Percentiles rank a stretch among this genome's conserved stretches.
Conservation (phyloP, 2,329 filamentous ascomycete species). For the Trichoderma sp. region DNA sequence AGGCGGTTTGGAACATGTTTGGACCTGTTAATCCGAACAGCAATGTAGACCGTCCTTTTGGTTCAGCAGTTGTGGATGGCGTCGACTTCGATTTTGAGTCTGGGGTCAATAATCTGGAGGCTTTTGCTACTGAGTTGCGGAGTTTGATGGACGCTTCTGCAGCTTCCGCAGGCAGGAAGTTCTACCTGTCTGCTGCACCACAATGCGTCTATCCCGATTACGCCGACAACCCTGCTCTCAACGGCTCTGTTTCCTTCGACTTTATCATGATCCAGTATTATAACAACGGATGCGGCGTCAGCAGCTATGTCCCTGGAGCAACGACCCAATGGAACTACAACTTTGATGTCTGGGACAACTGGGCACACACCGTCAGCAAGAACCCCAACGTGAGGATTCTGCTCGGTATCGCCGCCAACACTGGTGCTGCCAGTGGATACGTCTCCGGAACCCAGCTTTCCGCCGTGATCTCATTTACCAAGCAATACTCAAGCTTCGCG, state of each 20-base stretch:
- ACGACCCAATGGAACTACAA: slow-evolving; percentile 55
- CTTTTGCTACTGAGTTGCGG: slow-evolving; percentile 59
- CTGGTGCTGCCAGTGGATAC: slow-evolving; percentile 56
- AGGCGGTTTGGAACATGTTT: slow-evolving; percentile 68
- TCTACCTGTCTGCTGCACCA: slow-evolving; percentile 62
- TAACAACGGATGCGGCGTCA: slow-evolving; percentile 64
- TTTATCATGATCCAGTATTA: slow-evolving; percentile 65
- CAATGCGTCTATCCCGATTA: slow-evolving; percentile 66
- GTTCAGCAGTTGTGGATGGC: slow-evolving; percentile 63
- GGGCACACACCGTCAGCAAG: slow-evolving; percentile 54
- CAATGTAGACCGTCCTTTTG: slow-evolving; percentile 61
- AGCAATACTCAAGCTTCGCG: slow-evolving; percentile 58
- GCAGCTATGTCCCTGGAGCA: slow-evolving; percentile 46
- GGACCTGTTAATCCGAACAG: slow-evolving; percentile 50
- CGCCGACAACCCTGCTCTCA: slow-evolving; percentile 51
- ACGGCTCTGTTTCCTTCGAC: slow-evolving; percentile 56
- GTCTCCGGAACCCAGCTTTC: slow-evolving; percentile 43
- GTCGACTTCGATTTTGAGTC: slow-evolving; percentile 76
- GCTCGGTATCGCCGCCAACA: slow-evolving; percentile 57
- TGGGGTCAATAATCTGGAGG: slow-evolving; percentile 54
- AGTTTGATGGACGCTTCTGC: slow-evolving; percentile 50
- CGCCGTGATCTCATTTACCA: slow-evolving; percentile 51
- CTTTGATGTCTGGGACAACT: slow-evolving; percentile 61
- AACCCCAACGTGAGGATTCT: slow-evolving; percentile 61
- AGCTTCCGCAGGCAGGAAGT: slow-evolving; percentile 46